Evolutionary conservation across 495 filamentous ascomycete species (phyloP).

Genomic region (Penicillium pancosmium): DNA sequence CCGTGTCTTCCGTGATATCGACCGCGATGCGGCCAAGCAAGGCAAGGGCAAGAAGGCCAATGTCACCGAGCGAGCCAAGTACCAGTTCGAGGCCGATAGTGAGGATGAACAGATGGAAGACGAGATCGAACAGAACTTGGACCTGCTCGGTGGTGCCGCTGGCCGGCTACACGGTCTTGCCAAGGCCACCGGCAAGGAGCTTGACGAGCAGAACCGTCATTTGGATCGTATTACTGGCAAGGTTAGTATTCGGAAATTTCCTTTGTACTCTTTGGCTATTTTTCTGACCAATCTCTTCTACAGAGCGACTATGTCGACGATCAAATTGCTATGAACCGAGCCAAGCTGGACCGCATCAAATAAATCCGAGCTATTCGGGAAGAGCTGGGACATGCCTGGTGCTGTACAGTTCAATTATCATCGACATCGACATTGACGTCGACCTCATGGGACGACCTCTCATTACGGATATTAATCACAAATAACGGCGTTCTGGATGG

Average conservation of each 20-base stretch:
- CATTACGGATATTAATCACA: slow-evolving; percentile 20
- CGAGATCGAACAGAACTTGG: slow-evolving; percentile 68
- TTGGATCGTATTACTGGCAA: slow-evolving; percentile 74
- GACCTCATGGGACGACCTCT: slow-evolving; percentile 7
- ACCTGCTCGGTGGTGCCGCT: slow-evolving; percentile 60
- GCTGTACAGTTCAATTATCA: slow-evolving; percentile 33
- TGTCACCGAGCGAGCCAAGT: slow-evolving; percentile 70
- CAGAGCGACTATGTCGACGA: slow-evolving; percentile 73
- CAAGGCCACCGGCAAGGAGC: slow-evolving; percentile 68
- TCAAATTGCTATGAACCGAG: slow-evolving; percentile 68
- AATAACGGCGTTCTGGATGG: slow-evolving; percentile 26
- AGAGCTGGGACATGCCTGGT: slow-evolving; percentile 38
- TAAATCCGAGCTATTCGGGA: slow-evolving; percentile 25
- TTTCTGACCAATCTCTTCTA: background rate
- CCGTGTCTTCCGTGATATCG: slow-evolving; percentile 58
- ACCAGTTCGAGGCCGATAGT: slow-evolving; percentile 77
- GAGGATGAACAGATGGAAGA: slow-evolving; percentile 78
- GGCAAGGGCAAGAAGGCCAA: slow-evolving; percentile 50
- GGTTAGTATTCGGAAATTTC: slow-evolving; percentile 41
- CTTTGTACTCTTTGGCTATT: slow-evolving; percentile 10
- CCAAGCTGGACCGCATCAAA: slow-evolving; percentile 64
- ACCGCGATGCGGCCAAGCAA: slow-evolving; percentile 40
- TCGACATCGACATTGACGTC: slow-evolving; percentile 4
- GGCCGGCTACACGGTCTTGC: slow-evolving; percentile 67
- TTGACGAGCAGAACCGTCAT: slow-evolving; percentile 74